A percentile compares a stretch with the other conserved stretches of the same genome.
Evolutionary conservation across 306 rosid species (phyloP).

Genomic region (Prunus persica): Prunus_persica_NCBIv2 NC_034016.1:14007001-14007500

Average conservation of each 20-base stretch:
- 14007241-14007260: not conserved
- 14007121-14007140: no score
- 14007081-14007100: no score
- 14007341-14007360: not conserved
- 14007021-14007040: no score
- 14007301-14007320: not conserved
- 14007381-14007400: not conserved
- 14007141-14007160: no score
- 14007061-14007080: accelerated
- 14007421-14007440: conserved; percentile 19
- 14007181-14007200: no score
- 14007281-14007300: not conserved
- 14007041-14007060: no score
- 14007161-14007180: no score
- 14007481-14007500: conserved; percentile 4
- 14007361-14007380: not conserved
- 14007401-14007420: not conserved
- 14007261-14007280: not conserved
- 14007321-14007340: not conserved
- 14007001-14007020: no score
- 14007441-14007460: conserved; percentile 18
- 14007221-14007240: not conserved
- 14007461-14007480: not conserved
- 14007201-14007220: not conserved
- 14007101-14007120: accelerated